A percentile compares a stretch with the other conserved stretches of the same genome.
phyloP scores from a whole-genome alignment of 2,329 filamentous ascomycete species.

The Cercospora berteroae region DNA sequence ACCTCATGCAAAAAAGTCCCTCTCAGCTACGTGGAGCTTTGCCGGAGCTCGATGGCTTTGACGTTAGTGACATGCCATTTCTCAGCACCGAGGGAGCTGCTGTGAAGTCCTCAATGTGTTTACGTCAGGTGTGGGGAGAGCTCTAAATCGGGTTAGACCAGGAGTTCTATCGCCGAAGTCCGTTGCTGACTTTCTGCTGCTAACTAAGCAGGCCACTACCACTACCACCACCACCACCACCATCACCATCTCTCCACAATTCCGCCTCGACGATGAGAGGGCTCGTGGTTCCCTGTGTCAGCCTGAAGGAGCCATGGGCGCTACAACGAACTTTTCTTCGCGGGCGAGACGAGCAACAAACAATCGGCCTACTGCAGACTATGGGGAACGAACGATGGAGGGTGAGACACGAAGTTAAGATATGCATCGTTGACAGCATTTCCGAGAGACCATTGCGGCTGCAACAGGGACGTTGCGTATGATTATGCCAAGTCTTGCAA shows the following conservation, averaged over 20 bases:
- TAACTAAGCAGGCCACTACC: not conserved
- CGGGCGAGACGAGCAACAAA: not conserved
- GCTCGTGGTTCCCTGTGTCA: not conserved
- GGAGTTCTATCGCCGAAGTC: not conserved
- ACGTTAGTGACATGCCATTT: not conserved
- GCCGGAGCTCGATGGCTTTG: not conserved
- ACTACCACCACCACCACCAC: not conserved
- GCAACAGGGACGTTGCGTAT: not conserved
- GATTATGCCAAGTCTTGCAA: not conserved
- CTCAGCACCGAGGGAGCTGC: not conserved
- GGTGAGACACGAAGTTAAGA: not conserved
- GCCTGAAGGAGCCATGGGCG: not conserved
- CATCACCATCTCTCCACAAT: not conserved
- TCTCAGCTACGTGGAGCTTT: not conserved
- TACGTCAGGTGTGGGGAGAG: not conserved
- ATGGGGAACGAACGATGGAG: no score
- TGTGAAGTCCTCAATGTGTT: not conserved
- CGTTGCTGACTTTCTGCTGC: not conserved
- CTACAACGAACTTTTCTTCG: not conserved
- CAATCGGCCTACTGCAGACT: not conserved
- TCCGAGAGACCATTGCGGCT: not conserved
- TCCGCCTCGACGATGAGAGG: not conserved
- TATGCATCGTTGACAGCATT: not conserved
- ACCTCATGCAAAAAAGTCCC: conserved; percentile 14
- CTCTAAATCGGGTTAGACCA: not conserved